Evolutionary conservation across 495 filamentous ascomycete genomes (phyloP).

Genomic region (Daldinia bambusicola): DNA sequence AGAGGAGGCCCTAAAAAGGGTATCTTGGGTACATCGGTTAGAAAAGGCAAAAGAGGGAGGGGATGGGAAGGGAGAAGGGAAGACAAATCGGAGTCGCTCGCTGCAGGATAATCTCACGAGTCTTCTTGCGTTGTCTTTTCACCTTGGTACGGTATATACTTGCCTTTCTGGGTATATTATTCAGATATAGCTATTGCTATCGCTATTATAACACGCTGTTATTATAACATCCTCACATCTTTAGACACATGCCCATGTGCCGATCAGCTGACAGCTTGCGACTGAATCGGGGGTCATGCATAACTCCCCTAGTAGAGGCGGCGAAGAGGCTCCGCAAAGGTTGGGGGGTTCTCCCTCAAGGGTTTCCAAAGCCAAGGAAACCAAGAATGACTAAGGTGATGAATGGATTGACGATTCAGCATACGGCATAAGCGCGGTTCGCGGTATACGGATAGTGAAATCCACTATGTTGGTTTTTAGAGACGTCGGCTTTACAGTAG

Average conservation of each 20-base stretch:
- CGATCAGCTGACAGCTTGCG: constrained; percentile 41
- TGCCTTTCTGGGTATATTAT: constrained; percentile 44
- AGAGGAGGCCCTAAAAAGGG: constrained; percentile 26
- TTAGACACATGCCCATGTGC: constrained; percentile 33
- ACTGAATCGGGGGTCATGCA: constrained; percentile 23
- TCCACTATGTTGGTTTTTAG: neutral
- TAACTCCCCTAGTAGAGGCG: constrained; percentile 23
- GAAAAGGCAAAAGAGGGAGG: constrained; percentile 34
- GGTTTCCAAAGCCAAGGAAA: constrained; percentile 13
- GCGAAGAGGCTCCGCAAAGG: constrained; percentile 37
- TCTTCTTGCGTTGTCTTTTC: constrained; percentile 19
- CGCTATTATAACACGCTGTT: constrained; percentile 33
- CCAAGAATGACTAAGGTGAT: constrained; percentile 22
- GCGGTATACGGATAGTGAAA: constrained; percentile 18
- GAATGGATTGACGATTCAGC: constrained; percentile 26
- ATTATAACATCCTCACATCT: constrained; percentile 11
- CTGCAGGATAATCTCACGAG: constrained; percentile 44
- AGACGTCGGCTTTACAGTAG: constrained; percentile 19
- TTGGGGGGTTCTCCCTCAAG: constrained; percentile 10
- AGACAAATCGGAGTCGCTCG: constrained; percentile 39
- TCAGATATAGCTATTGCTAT: constrained; percentile 22
- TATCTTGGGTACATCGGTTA: constrained; percentile 40
- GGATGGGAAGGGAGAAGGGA: constrained; percentile 4
- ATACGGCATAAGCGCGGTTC: constrained; percentile 22
- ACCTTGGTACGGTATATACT: constrained; percentile 39